Evolutionary conservation across 2,329 filamentous ascomycete species (phyloP), one percentile per base, ranked within the genome.

Genomic region (Scedosporium boydii): DNA sequence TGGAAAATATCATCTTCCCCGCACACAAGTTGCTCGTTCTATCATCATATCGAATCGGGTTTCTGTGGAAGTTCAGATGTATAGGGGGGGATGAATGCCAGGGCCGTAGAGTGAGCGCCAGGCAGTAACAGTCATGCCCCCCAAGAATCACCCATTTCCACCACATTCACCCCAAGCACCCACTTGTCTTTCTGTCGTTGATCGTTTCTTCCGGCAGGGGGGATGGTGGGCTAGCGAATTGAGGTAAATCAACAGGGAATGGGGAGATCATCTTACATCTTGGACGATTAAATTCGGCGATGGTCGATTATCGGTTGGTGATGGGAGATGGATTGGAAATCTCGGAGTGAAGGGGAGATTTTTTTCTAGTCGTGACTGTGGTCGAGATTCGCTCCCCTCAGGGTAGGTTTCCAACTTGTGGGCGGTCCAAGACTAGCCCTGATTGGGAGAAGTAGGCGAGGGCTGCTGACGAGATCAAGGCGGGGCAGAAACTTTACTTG

Each of bases 371-470:
- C 55, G 55, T 38, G 27, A 58, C 55, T 58, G 55, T 34, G 34
- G 55, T 51, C 48, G 59, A 51, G 46, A 55, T 51, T 53, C 59
- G n/a, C 59, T 42, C 41, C 48, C 48, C 59, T 61, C 59, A 61
- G 59, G 59, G 42, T 60, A 61, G 59, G 46, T 61, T 61, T 56
- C 51, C 53, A 62, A 62, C 51, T 62, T 62, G 60, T 62, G 60
- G 60, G 60, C 55, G 18, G 14, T 16, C 10, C 23, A 58, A 34
- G n/a, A 46, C 60, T 62, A 56, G 29, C 53, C 53, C 60, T 62
- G 59, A 62, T 62, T 62, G 53, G 60, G 60, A 42, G 26, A 58
- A 23, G 38, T 26, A 10, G 23, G 60, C 34, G 60, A 62, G 60
- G 60, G 60, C 60, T 62, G 34, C 23, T 44, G 59, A 48, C 41